Percentiles rank a stretch among this genome's conserved stretches.
Conservation (phyloP, 1,284 basidiomycete species). For the Pascua guehoae region DNA sequence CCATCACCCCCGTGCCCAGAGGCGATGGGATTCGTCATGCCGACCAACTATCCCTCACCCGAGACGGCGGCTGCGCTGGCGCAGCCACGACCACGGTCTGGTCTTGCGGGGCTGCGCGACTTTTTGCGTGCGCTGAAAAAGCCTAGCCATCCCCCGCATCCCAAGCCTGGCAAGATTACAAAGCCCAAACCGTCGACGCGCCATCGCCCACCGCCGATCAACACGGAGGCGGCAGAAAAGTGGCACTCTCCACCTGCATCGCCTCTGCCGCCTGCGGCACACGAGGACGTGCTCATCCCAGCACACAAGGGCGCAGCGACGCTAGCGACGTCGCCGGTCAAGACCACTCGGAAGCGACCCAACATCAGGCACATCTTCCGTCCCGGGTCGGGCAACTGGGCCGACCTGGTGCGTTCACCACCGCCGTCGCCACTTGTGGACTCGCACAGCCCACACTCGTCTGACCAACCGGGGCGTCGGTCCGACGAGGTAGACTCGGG, state of each 20-base stretch:
- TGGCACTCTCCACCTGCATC: constrained; percentile 9
- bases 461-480: background rate
- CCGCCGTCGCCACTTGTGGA: constrained; percentile 9
- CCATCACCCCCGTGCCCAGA: too few relatives aligned
- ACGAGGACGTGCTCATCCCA: constrained; percentile 1
- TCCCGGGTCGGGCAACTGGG: constrained; percentile 39
- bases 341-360: constrained; percentile 16
- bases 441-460: background rate
- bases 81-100: constrained; percentile 19
- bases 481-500: background rate
- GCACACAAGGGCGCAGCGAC: background rate
- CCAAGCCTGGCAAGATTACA: background rate
- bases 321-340: background rate
- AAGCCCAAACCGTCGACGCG: background rate
- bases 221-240: constrained; percentile 3
- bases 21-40: too few relatives aligned
- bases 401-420: constrained; percentile 27
- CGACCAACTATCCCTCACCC: constrained; percentile 30
- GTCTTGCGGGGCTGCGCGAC: constrained; percentile 41
- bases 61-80: constrained; percentile 22
- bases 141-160: background rate
- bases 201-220: constrained; percentile 14
- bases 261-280: background rate
- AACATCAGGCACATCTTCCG: constrained; percentile 39
- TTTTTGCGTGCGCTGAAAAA: constrained; percentile 35